These are phyloP conservation scores for Nicotiana tomentosiformis DNA, from an alignment of 257 asterid genomes.

Conservation along the genomic window DNA sequence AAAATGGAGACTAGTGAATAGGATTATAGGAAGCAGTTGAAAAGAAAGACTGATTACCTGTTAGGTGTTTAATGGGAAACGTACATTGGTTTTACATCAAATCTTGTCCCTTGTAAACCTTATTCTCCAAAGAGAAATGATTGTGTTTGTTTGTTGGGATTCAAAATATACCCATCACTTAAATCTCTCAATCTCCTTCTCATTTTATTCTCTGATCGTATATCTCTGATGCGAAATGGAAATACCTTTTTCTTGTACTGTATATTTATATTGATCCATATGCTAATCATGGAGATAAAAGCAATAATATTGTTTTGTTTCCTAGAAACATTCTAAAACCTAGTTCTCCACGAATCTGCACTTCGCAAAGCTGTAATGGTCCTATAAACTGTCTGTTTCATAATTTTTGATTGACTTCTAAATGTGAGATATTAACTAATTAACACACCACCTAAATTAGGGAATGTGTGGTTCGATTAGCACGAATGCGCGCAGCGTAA, in stretches of 20 bases:
- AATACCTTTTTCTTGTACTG: neutral
- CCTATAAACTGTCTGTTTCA: too few relatives aligned
- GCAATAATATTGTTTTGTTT: neutral
- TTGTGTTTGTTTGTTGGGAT: constrained; percentile 9
- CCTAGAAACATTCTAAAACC: neutral
- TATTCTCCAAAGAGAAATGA: constrained; percentile 6
- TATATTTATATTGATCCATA: neutral
- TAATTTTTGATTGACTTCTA: too few relatives aligned
- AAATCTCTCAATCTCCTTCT: neutral
- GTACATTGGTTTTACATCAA: neutral
- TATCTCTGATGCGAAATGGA: neutral
- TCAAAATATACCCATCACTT: neutral
- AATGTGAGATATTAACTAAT: too few relatives aligned
- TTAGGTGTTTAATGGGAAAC: neutral
- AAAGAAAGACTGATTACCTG: neutral
- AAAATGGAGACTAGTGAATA: neutral
- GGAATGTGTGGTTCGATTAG: too few relatives aligned
- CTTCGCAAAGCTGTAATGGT: too few relatives aligned
- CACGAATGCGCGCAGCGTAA: too few relatives aligned
- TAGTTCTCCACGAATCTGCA: neutral
- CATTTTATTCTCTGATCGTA: neutral
- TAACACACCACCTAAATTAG: too few relatives aligned
- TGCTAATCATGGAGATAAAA: neutral
- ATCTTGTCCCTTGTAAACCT: constrained; percentile 1
- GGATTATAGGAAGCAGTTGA: neutral